Evolutionary conservation across 208 protist species (phyloP), one percentile per base, ranked within the genome.

Genomic region (Acanthamoeba quina): DNA sequence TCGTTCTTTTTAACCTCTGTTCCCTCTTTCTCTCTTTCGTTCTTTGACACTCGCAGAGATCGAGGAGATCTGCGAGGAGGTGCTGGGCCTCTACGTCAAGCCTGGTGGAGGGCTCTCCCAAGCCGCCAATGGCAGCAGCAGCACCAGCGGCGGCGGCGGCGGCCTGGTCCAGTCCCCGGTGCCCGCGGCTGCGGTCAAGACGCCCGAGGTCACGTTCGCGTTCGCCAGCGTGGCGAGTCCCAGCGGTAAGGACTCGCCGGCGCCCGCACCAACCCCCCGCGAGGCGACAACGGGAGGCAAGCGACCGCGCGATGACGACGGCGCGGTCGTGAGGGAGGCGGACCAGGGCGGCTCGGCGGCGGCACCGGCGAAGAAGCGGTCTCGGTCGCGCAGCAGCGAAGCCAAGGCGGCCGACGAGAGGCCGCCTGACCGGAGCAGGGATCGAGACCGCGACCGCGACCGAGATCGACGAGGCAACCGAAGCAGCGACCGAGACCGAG

Each of bases 21-120:
- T 29, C 6, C 29, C 44, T 17, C 34, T 19, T 17, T 76, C 11
- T n/a, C 52, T 44, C 4, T 5, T 9, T 9, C 17, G 44, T 58
- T 58, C 11, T 10, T 6, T 6, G 47, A 49, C 47, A 24, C 10
- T 15, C 10, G 13, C 82, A 89, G 82, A 89, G 52, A 89, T 89
- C 10, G 15, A 60, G 62, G 82, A 89, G 82, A 89, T 89, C 10
- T 56, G 82, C n/a, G 82, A 89, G 29, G 82, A 89, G 82, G 82
- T 89, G 7, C 82, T 89, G 17, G 6, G n/a, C 9, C 58, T 89
- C 15, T 89, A 89, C 49, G 11, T 66, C 29, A n/a, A n/a, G n/a
- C n/a, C n/a, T n/a, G n/a, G n/a, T n/a, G n/a, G n/a, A n/a, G n/a
- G n/a, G n/a, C n/a, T n/a, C n/a, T n/a, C n/a, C n/a, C n/a, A 60